phyloP scores from a whole-genome alignment of 176 grass and related monocot species.

The Dendrocalamus sinicus region DNA sequence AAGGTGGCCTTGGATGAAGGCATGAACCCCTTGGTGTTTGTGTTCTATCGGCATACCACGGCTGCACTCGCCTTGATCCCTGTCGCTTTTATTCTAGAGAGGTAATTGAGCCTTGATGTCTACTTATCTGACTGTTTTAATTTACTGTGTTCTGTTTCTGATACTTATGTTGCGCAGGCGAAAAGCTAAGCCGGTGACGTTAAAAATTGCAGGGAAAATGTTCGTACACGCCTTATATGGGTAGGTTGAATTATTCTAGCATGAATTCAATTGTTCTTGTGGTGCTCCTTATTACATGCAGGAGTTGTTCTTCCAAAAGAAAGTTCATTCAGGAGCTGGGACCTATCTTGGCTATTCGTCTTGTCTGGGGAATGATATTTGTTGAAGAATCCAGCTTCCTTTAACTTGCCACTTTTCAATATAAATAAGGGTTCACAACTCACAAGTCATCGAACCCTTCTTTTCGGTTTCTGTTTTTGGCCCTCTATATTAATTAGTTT shows the following conservation, averaged over 20 bases:
- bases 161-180: constrained; percentile 47
- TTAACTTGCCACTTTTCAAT: neutral
- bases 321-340: neutral
- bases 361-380: neutral
- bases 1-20: constrained; percentile 66
- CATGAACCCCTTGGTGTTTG: constrained; percentile 68
- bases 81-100: constrained; percentile 55
- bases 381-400: neutral
- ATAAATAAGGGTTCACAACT: neutral
- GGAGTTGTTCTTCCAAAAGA: neutral
- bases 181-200: constrained; percentile 57
- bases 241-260: constrained; percentile 43
- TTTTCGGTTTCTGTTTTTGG: too few relatives aligned
- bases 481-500: too few relatives aligned
- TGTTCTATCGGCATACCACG: constrained; percentile 74
- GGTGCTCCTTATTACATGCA: neutral
- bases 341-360: neutral
- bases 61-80: constrained; percentile 65
- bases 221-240: constrained; percentile 71
- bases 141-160: constrained; percentile 3
- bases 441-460: neutral
- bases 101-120: constrained; percentile 9
- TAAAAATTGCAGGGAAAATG: constrained; percentile 60
- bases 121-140: neutral
- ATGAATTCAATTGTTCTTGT: neutral